Evolutionary conservation across 2,329 filamentous ascomycete species (phyloP).

Genomic region (Penicillium sp.): DNA sequence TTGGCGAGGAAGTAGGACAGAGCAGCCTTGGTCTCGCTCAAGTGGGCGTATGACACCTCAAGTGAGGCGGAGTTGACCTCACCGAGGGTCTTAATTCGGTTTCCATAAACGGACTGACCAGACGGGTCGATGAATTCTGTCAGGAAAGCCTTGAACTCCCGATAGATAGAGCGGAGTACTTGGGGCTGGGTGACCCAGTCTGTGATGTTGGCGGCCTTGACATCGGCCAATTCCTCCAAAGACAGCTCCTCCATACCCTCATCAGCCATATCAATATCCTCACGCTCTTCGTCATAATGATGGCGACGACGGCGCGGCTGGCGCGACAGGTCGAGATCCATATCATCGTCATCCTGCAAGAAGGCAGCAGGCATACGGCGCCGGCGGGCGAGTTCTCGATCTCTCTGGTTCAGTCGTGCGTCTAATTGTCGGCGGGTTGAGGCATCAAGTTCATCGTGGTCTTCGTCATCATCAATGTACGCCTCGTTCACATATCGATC

Average conservation of each 20-base stretch:
- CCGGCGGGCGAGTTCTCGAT: slow-evolving; percentile 64
- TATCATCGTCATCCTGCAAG: slow-evolving; percentile 77
- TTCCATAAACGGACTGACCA: slow-evolving; percentile 91
- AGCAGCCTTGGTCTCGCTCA: slow-evolving; percentile 88
- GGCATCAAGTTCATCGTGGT: slow-evolving; percentile 67
- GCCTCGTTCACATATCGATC: slow-evolving; percentile 62
- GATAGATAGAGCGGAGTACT: slow-evolving; percentile 89
- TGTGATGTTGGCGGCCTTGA: slow-evolving; percentile 90
- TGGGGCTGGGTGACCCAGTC: slow-evolving; percentile 93
- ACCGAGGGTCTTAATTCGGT: slow-evolving; percentile 91
- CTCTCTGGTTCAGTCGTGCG: slow-evolving; percentile 65
- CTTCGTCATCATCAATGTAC: slow-evolving; percentile 68
- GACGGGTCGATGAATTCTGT: slow-evolving; percentile 93
- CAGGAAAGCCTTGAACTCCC: slow-evolving; percentile 96
- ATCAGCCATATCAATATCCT: slow-evolving; percentile 85
- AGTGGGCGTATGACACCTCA: slow-evolving; percentile 93
- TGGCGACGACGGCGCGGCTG: slow-evolving; percentile 85
- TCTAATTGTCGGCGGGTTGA: slow-evolving; percentile 66
- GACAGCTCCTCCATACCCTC: slow-evolving; percentile 96
- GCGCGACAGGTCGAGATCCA: slow-evolving; percentile 80
- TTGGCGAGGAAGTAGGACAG: slow-evolving; percentile 96
- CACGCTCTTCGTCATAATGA: slow-evolving; percentile 91
- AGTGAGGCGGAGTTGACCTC: slow-evolving; percentile 96
- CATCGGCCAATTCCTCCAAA: slow-evolving; percentile 86
- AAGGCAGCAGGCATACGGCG: slow-evolving; percentile 68